Percentiles rank a stretch among this genome's conserved stretches.
Conservation (phyloP, 2,329 filamentous ascomycete species). For the Endoconidiophora polonica region DNA sequence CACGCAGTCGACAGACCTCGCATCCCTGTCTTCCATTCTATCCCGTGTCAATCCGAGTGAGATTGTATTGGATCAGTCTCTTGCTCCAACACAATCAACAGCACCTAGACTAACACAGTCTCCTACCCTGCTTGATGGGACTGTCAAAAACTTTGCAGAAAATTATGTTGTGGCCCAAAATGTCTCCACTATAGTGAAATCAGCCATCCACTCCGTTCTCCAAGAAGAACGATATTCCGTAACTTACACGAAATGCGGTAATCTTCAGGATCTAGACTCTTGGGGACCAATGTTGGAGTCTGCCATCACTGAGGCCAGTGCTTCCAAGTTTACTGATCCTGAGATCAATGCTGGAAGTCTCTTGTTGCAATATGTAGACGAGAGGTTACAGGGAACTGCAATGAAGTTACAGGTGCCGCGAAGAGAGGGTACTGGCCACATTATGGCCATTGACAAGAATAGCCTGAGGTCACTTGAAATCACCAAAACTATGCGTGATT, state of each 20-base stretch:
- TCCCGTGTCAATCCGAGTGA: conserved; percentile 73
- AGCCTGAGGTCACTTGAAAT: conserved; percentile 83
- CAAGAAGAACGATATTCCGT: conserved; percentile 61
- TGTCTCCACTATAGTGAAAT: conserved; percentile 26
- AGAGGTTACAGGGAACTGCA: conserved; percentile 58
- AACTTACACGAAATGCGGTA: conserved; percentile 44
- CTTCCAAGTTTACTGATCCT: conserved; percentile 40
- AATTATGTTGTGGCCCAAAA: not conserved
- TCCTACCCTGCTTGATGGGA: not conserved
- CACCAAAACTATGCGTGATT: conserved; percentile 68
- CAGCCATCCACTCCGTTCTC: conserved; percentile 49
- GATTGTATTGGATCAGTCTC: conserved; percentile 53
- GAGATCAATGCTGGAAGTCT: conserved; percentile 66
- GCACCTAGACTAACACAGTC: not conserved
- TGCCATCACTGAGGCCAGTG: conserved; percentile 38
- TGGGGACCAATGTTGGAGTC: conserved; percentile 70
- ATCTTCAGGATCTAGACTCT: conserved; percentile 34
- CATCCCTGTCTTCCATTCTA: conserved; percentile 60
- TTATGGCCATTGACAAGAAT: conserved; percentile 84
- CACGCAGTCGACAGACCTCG: conserved; percentile 58
- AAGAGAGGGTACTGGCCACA: conserved; percentile 54
- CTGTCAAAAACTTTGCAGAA: not conserved
- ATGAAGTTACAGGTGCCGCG: conserved; percentile 73
- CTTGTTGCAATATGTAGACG: conserved; percentile 70
- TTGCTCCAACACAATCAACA: conserved; percentile 21